These are phyloP conservation scores for Saturnispora sekii DNA, from an alignment of 805 yeast species.

Conservation along the genomic window DNA sequence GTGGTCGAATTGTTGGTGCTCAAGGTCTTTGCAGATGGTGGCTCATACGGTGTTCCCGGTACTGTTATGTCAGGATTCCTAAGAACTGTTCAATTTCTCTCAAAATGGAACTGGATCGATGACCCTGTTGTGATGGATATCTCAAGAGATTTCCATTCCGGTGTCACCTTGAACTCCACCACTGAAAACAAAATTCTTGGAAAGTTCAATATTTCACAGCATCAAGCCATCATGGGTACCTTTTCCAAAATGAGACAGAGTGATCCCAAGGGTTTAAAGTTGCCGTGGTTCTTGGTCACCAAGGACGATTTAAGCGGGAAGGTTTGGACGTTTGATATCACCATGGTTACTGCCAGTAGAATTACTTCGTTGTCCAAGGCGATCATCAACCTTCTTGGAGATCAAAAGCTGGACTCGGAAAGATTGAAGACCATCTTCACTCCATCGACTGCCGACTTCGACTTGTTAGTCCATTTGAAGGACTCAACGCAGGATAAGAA, in stretches of 20 bases:
- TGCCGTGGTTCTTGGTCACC: slow-evolving; percentile 77
- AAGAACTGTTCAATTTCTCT: slow-evolving; percentile 57
- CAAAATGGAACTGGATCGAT: slow-evolving; percentile 92
- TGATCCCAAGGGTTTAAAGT: slow-evolving; percentile 74
- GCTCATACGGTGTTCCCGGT: slow-evolving; percentile 76
- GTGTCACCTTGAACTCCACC: slow-evolving; percentile 6
- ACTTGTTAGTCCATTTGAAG: slow-evolving; percentile 59
- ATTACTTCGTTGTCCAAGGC: slow-evolving; percentile 80
- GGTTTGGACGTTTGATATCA: slow-evolving; percentile 46
- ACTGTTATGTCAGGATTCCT: slow-evolving; percentile 75
- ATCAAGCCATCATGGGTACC: slow-evolving; percentile 51
- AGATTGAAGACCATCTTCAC: slow-evolving; percentile 55
- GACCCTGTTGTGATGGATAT: slow-evolving; percentile 75
- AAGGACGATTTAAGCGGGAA: slow-evolving; percentile 81
- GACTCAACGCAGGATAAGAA: slow-evolving; percentile 12
- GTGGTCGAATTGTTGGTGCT: slow-evolving; percentile 73
- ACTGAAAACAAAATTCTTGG: slow-evolving; percentile 44
- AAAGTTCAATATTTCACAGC: slow-evolving; percentile 48
- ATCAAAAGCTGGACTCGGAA: slow-evolving; percentile 18
- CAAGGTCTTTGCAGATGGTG: slow-evolving; percentile 77
- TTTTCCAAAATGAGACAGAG: slow-evolving; percentile 59
- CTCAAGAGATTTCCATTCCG: slow-evolving; percentile 35
- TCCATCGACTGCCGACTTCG: slow-evolving; percentile 79
- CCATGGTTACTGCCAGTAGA: slow-evolving; percentile 75
- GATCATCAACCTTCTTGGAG: slow-evolving; percentile 35